phyloP scores from a whole-genome alignment of 192 early-diverging fungal genomes.

The Coemansia sp. region DNA sequence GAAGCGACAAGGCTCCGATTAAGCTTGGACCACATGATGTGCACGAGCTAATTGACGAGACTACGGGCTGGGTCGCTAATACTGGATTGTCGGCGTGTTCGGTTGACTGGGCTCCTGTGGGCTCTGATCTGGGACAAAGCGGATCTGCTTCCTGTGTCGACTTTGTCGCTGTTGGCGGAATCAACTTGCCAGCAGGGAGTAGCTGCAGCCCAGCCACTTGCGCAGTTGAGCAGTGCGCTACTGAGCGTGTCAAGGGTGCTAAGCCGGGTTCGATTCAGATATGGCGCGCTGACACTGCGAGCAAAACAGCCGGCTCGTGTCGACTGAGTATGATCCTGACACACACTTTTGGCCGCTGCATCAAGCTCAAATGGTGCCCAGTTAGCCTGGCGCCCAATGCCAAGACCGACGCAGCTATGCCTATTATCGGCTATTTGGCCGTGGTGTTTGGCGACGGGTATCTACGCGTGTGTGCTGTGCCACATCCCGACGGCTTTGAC shows the following conservation, averaged over 20 bases:
- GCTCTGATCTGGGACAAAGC: not conserved
- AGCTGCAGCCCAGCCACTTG: not conserved
- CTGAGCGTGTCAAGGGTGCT: conserved; percentile 17
- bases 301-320: conserved; percentile 1
- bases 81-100: conserved; percentile 17
- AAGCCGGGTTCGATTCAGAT: conserved; percentile 40
- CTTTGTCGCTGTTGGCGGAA: conserved; percentile 35
- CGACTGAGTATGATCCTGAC: conserved; percentile 25
- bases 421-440: conserved; percentile 29
- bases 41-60: conserved; percentile 4
- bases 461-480: conserved; percentile 42
- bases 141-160: conserved; percentile 4
- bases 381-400: conserved; percentile 11
- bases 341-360: conserved; percentile 43
- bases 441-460: conserved; percentile 47
- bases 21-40: conserved; percentile 7
- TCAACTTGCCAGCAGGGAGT: conserved; percentile 9
- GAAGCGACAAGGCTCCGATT: not conserved
- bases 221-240: not conserved
- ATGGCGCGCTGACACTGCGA: conserved; percentile 28
- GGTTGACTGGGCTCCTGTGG: conserved; percentile 43
- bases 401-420: not conserved
- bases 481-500: conserved; percentile 6
- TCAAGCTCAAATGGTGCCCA: conserved; percentile 47
- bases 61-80: conserved; percentile 28